These are phyloP conservation scores for Ilyonectria mors-panacis DNA, from an alignment of 2,329 filamentous ascomycete species.

Conservation along the genomic window DNA sequence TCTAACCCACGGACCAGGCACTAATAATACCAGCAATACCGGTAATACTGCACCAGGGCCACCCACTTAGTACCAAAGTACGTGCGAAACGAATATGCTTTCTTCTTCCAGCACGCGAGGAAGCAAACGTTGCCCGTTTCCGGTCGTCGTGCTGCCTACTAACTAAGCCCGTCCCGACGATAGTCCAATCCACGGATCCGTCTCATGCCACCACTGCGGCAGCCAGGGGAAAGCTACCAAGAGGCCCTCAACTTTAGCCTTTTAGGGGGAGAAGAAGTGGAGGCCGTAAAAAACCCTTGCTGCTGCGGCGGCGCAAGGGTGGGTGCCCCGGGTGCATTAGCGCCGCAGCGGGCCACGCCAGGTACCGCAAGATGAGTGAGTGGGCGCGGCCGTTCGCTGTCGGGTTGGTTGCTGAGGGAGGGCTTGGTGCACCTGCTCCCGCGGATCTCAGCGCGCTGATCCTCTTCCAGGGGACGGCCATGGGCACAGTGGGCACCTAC, in stretches of 20 bases:
- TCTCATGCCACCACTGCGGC: not conserved
- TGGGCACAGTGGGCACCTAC: not conserved
- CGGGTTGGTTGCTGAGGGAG: slow-evolving; percentile 37
- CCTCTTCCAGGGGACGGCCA: not conserved
- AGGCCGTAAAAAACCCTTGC: not conserved
- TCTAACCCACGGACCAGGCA: slow-evolving; percentile 10
- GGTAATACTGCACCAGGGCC: not conserved
- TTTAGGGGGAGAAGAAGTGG: slow-evolving; percentile 10
- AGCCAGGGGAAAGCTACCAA: not conserved
- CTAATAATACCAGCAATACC: not conserved
- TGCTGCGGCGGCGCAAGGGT: slow-evolving; percentile 9
- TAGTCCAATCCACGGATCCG: not conserved
- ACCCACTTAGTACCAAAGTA: not conserved
- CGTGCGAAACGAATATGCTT: not conserved
- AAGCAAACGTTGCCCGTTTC: not conserved
- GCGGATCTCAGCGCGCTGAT: not conserved
- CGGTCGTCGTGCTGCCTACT: not conserved
- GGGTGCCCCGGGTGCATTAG: slow-evolving; percentile 40
- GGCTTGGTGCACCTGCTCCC: not conserved
- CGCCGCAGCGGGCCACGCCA: slow-evolving; percentile 29
- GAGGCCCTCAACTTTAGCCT: not conserved
- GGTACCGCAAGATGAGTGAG: slow-evolving; percentile 38
- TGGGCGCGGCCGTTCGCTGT: slow-evolving; percentile 22
- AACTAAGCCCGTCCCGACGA: too few relatives aligned
- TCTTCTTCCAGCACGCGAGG: slow-evolving; percentile 7